Evolutionary conservation across 1,284 basidiomycete species (phyloP), one percentile per base, ranked within the genome.

Genomic region (Ceratobasidium theobromae): DNA sequence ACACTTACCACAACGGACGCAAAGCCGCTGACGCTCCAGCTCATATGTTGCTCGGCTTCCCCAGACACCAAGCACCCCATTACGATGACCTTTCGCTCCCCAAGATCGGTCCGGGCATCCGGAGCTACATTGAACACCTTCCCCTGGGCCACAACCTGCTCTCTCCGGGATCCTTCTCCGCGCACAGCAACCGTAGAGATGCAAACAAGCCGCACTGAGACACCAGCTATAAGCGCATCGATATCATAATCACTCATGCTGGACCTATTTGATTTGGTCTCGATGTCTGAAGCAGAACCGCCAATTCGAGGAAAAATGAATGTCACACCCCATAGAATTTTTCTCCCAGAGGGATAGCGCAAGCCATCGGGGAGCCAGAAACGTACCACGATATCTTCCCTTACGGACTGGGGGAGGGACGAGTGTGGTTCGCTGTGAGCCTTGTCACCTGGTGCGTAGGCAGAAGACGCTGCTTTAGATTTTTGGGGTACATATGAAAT

Each of bases 141-240:
- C 23, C 49, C 49, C 2, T n/a, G 27, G n/a, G 49, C 49, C 14
- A 52, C 49, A 21, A 52, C 49, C 21, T 28, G 49, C 32, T 52
- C 49, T 6, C 49, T 3, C 28, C 49, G 27, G n/a, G 49, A 30
- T 3, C 27, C 49, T 6, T n/a, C 25, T 35, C 49, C 49, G 18
- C 49, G 49, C 14, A 52, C 49, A 21, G 32, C 49, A 8, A 52
- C 28, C 4, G 49, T 52, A 33, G 49, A 52, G 21, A 52, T 28
- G 32, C 49, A 52, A 32, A 52, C 49, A 52, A 52, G 49, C 23
- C 49, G 49, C 23, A 52, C 27, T n/a, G 49, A 52, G 18, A 52
- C 27, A 4, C 49, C 49, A 9, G 49, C 49, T 16, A 52, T 14
- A 33, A 52, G 25, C 27, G 49, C 27, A 21, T 52, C 27, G 27